Evolutionary conservation across 352 stramenopile genomes (phyloP).

Genomic region (Phytophthora podocarpi): DNA sequence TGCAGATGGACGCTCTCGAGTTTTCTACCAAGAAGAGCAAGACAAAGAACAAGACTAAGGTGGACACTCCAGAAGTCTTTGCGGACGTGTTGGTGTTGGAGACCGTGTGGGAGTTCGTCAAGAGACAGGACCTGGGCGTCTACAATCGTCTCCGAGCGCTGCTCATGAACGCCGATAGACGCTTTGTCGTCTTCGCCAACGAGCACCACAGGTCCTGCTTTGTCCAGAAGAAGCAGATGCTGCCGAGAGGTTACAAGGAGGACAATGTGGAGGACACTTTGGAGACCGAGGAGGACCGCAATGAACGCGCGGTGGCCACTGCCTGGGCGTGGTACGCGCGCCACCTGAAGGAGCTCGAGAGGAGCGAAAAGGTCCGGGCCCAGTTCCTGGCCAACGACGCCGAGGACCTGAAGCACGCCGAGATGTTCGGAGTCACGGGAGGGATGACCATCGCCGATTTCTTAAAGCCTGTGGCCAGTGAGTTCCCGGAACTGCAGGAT

Average conservation of each 20-base stretch:
- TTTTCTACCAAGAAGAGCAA: slow-evolving; percentile 73
- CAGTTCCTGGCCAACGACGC: slow-evolving; percentile 73
- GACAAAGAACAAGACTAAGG: too few species aligned
- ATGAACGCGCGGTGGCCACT: slow-evolving; percentile 84
- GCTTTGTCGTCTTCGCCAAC: slow-evolving; percentile 94
- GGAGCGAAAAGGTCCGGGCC: slow-evolving; percentile 46
- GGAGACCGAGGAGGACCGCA: slow-evolving; percentile 79
- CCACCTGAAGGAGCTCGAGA: slow-evolving; percentile 62
- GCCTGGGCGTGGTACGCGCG: slow-evolving; percentile 81
- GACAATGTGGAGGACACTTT: slow-evolving; percentile 30
- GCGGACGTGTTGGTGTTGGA: slow-evolving; percentile 91
- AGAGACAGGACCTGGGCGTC: slow-evolving; percentile 86
- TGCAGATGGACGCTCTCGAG: slow-evolving; percentile 92
- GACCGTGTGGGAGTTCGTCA: slow-evolving; percentile 91
- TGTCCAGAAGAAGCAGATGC: slow-evolving; percentile 57
- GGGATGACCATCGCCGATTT: slow-evolving; percentile 68
- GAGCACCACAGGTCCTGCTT: slow-evolving; percentile 89
- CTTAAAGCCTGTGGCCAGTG: slow-evolving; percentile 50
- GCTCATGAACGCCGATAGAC: slow-evolving; percentile 79
- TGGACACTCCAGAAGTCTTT: slow-evolving; percentile 48
- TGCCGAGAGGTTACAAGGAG: slow-evolving; percentile 29
- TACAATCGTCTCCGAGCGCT: slow-evolving; percentile 91
- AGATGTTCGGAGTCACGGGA: slow-evolving; percentile 50
- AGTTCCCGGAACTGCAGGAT: slow-evolving; percentile 64
- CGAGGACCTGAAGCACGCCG: slow-evolving; percentile 53